Evolutionary conservation across 2,329 filamentous ascomycete species (phyloP), one percentile per base, ranked within the genome.

Genomic region (Claviceps citrina): DNA sequence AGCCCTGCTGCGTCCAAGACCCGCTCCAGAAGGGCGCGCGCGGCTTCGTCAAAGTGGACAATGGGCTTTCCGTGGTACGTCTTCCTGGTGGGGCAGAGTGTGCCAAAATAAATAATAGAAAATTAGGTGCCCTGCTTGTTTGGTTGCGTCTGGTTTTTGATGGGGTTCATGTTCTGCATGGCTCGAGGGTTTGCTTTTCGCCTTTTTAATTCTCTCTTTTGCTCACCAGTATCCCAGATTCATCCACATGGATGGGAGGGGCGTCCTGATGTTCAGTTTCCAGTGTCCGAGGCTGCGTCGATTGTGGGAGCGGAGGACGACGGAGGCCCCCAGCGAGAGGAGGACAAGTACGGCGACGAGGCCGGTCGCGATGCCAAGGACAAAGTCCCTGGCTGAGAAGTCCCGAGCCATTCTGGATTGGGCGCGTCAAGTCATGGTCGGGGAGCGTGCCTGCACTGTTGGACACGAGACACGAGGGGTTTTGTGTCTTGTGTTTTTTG

Each of bases 201-300:
- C n/a, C n/a, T n/a, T n/a, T n/a, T n/a, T n/a, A n/a, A n/a, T n/a
- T n/a, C n/a, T n/a, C n/a, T n/a, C n/a, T n/a, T n/a, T n/a, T n/a
- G 59, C 66, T 51, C 64, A 66, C 73, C 72, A 77, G 44, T 70
- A 76, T 0, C 72, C 73, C 56, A 76, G 66, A 42, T 76, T 76
- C 70, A 76, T 76, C 71, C 73, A 77, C 70, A 75, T 71, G n/a
- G 61, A 63, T 5, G 52, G 48, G 2, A 64, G 56, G 1, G 66
- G 64, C 1, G 68, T 50, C 15, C 60, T 54, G 18, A 71, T 45
- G 47, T 76, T 73, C 36, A 76, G 62, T 44, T 70, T 64, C 45
- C 69, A 73, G 59, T 76, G 72, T 15, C 70, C 66, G 6, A 75
- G 55, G 1, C 66, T 64, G 46, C 75, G 75, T 10, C 55, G 44